Base-by-base conservation (phyloP, 2,329 filamentous ascomycete species). In the Xylaria polymorpha region DNA sequence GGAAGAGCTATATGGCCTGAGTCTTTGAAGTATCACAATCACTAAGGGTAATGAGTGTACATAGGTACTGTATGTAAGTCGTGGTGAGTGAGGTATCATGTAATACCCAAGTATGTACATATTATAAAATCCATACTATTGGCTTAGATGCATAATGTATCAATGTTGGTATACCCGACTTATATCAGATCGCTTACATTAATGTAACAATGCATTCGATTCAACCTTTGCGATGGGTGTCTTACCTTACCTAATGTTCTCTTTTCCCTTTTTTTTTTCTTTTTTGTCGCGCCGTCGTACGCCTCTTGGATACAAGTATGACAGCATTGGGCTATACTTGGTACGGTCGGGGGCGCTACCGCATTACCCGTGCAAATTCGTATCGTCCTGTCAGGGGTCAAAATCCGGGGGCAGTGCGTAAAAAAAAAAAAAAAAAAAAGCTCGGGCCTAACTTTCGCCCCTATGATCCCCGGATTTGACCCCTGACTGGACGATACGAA, bases 161-260 rank as follows among this genome's bases (percentile, higher is more conserved):
- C 41, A 41, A 39, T 39, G 35, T 22, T 56, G 53, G 53, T 39
- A 56, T 56, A 39, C 29, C 53, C 32, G 53, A 39, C 53, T 20
- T 39, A 59, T 57, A 58, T 55, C 32, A 43, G 51, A 48, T 66
- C 18, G 55, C 39, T 39, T 63, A 67, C 32, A 58, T 60, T 15
- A 41, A 56, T 70, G 68, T 70, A 70, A 68, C 67, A 62, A 67
- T 65, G 46, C 55, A 63, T 57, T 43, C 25, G 25, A 29, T 29
- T n/a, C 39, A 25, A 20, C 15, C 35, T 43, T 32, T 29, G 9
- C 6, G 18, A 15, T 29, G 55, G 55, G 35, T 12, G 35, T 58
- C 37, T 29, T 29, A 29, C 25, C 35, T 56, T 56, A 39, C 53
- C 53, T 56, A 37, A 37, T 56, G 15, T 50, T 29, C 22, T 22